Percentiles rank a stretch among this genome's conserved stretches.
These are phyloP conservation scores for Phylloporus arenicola DNA, from an alignment of 768 basidiomycete genomes.

Conservation along the genomic window DNA sequence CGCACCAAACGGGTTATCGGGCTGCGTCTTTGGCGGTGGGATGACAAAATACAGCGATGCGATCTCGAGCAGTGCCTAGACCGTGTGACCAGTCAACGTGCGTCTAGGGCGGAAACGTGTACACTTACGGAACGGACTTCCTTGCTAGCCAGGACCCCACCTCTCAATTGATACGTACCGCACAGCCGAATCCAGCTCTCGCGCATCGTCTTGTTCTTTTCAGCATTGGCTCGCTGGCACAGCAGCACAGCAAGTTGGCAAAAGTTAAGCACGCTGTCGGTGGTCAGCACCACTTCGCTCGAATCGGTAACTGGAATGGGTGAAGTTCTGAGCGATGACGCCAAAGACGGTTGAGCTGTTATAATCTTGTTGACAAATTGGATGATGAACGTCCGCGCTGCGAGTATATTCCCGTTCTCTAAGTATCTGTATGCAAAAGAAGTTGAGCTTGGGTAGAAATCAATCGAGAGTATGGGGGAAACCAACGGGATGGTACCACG, in stretches of 20 bases:
- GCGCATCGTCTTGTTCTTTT: conserved; percentile 67
- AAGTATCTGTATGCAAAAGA: conserved; percentile 49
- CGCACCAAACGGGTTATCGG: conserved; percentile 79
- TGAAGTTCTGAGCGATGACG: conserved; percentile 36
- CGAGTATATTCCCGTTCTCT: conserved; percentile 85
- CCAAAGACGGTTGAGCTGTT: conserved; percentile 37
- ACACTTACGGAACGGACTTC: conserved; percentile 60
- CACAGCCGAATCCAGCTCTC: conserved; percentile 84
- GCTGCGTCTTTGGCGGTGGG: conserved; percentile 64
- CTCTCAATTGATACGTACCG: conserved; percentile 75
- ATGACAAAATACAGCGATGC: conserved; percentile 81
- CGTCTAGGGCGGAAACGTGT: neutral
- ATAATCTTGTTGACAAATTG: conserved; percentile 66
- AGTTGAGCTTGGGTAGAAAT: conserved; percentile 1
- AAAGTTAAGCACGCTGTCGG: conserved; percentile 78
- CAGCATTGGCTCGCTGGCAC: conserved; percentile 83
- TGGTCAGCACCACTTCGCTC: conserved; percentile 71
- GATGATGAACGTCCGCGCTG: conserved; percentile 87
- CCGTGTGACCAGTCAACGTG: neutral
- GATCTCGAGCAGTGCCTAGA: conserved; percentile 62
- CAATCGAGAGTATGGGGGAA: conserved; percentile 1
- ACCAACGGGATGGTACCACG: conserved; percentile 78
- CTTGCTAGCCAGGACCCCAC: conserved; percentile 52
- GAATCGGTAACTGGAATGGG: conserved; percentile 41
- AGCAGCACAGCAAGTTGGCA: conserved; percentile 82